Evolutionary conservation across 768 basidiomycete species (phyloP).

Genomic region (Goffeauzyma gilvescens): DNA sequence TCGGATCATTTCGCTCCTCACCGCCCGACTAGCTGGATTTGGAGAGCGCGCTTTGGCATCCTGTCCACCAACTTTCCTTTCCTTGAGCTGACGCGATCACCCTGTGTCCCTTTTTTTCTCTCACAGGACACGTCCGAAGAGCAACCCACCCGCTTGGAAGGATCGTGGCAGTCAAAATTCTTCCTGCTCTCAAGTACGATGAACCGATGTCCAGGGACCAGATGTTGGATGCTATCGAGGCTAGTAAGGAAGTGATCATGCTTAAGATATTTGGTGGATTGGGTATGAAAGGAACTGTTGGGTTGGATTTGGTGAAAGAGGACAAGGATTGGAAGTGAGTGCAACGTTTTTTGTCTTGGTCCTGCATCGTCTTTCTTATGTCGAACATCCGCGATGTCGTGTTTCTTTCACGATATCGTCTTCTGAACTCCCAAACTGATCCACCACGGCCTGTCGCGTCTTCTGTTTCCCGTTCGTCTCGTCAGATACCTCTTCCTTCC

Average conservation of each 20-base stretch:
- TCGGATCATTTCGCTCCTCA: not conserved
- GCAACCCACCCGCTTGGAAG: constrained; percentile 22
- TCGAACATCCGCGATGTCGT: not conserved
- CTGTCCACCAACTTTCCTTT: no score
- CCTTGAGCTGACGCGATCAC: no score
- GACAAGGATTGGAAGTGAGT: constrained; percentile 29
- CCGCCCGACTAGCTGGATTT: not conserved
- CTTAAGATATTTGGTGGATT: constrained; percentile 23
- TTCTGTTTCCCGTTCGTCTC: not conserved
- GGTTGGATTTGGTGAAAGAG: constrained; percentile 26
- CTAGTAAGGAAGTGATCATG: constrained; percentile 27
- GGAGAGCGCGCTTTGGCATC: no score
- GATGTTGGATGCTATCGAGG: constrained; percentile 25
- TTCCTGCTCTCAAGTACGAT: constrained; percentile 21
- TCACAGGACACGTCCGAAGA: constrained; percentile 25
- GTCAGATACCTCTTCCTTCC: constrained; percentile 24
- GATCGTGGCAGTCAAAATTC: constrained; percentile 28
- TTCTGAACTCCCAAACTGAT: not conserved
- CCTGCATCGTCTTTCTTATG: not conserved
- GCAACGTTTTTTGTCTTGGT: not conserved
- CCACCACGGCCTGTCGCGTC: not conserved
- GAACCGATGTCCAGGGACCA: constrained; percentile 17
- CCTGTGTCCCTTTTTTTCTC: no score
- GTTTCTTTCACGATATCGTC: not conserved
- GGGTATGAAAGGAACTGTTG: constrained; percentile 20